Base-by-base conservation (phyloP, 2,329 filamentous ascomycete genomes). In the Colletotrichum sp. region DNA sequence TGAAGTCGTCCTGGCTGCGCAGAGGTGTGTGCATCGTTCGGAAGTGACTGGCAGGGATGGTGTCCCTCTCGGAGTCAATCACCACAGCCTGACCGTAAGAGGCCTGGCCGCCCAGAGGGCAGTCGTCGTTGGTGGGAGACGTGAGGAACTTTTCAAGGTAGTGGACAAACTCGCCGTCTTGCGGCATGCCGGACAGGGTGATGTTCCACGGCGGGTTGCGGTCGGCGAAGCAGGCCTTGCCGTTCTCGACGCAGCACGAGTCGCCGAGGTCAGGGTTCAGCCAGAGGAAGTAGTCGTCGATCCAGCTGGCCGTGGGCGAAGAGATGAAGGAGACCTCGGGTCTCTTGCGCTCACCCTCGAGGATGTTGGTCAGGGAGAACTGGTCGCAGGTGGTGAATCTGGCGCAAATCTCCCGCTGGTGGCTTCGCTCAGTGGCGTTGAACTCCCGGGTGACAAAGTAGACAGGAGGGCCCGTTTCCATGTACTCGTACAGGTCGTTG, bases 291-390 rank as follows among this genome's bases (percentile, higher is more conserved):
- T 95, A 98, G 81, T 98, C 95, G 79, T 98, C 95, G 18, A 99
- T 91, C 97, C 97, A 99, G 84, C 95, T 98, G 5, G 98, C 97
- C 1, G 96, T 93, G 0, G 96, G 94, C 12, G 96, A 93, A 8
- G 95, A 91, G 79, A 99, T 95, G 84, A 96, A 99, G 1, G 96
- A 98, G 2, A 96, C 89, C 8, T 98, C 92, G 0, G 96, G 91
- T 49, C 97, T 92, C 86, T 98, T 99, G 13, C 97, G 93, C 86
- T 99, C 98, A 79, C 97, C 95, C 83, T 99, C 98, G 6, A 99
- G 89, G 3, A 98, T 93, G 81, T 98, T 98, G 52, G 95, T 92
- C 6, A 99, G 88, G 0, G 96, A 98, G 76, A 94, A 91, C 49
- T 93, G 89, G 78, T 98, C 90, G 84, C 98, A 99, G 0, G 96